Conservation (phyloP, 139 green algal species). For the Zygnema circumcarinatum region DNA sequence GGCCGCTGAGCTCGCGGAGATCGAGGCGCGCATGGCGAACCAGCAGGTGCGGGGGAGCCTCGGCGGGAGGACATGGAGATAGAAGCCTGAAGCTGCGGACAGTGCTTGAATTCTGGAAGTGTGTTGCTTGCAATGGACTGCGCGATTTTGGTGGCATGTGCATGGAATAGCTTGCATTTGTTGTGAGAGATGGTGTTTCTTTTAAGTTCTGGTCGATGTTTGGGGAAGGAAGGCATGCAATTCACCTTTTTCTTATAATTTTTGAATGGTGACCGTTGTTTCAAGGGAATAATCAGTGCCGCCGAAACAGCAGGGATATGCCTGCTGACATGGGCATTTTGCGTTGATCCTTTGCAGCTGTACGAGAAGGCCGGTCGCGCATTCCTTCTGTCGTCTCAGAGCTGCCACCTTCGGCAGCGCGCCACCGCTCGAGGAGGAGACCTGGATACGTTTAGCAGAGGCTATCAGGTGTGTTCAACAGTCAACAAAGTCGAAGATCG, state of each 20-base stretch:
- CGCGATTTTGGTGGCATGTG: too few relatives aligned
- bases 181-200: too few relatives aligned
- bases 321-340: background rate
- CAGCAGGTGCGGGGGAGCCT: constrained; percentile 4
- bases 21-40: constrained; percentile 31
- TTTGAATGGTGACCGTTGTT: too few relatives aligned
- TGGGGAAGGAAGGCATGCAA: background rate
- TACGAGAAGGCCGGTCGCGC: constrained; percentile 35
- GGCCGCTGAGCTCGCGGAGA: constrained; percentile 17
- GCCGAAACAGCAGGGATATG: too few relatives aligned
- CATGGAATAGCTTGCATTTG: too few relatives aligned
- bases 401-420: constrained; percentile 10
- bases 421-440: constrained; percentile 13
- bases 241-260: background rate
- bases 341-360: background rate
- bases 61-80: too few relatives aligned
- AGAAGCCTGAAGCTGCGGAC: too few relatives aligned
- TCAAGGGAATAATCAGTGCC: too few relatives aligned
- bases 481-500: background rate
- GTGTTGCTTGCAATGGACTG: too few relatives aligned
- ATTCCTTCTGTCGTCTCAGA: constrained; percentile 34
- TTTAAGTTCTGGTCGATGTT: too few relatives aligned
- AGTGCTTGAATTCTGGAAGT: too few relatives aligned
- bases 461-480: background rate
- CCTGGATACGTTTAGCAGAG: background rate